Conservation (phyloP, 2,329 filamentous ascomycete species). For the Aspergillus ochraceus region DNA sequence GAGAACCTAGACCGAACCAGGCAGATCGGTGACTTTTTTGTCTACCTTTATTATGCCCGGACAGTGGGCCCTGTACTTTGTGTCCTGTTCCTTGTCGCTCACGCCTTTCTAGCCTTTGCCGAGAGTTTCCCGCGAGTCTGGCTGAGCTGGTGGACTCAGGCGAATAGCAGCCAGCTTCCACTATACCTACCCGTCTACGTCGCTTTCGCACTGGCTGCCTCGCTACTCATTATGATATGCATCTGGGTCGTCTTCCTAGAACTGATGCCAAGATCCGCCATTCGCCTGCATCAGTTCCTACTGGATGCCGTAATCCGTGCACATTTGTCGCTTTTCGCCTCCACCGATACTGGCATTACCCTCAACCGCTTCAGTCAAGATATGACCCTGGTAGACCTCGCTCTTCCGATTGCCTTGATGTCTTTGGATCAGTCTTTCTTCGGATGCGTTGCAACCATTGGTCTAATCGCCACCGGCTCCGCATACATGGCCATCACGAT, state of each 20-base stretch:
- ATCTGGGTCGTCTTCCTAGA: slow-evolving; percentile 4
- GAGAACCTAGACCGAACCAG: not conserved
- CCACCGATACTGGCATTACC: slow-evolving; percentile 10
- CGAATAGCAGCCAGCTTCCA: not conserved
- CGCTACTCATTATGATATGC: not conserved
- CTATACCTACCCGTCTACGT: slow-evolving; percentile 1
- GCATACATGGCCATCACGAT: slow-evolving; percentile 35
- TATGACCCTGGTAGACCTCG: slow-evolving; percentile 22
- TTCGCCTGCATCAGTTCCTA: slow-evolving; percentile 7
- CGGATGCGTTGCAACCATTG: not conserved
- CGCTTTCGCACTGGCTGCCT: not conserved
- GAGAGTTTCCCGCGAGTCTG: slow-evolving; percentile 2
- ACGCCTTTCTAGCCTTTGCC: too few relatives aligned
- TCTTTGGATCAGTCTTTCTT: not conserved
- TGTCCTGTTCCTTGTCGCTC: not conserved
- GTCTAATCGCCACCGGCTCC: slow-evolving; percentile 35
- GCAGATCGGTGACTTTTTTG: slow-evolving; percentile 1
- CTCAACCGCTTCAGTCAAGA: slow-evolving; percentile 30
- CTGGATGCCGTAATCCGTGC: slow-evolving; percentile 12
- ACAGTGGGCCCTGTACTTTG: not conserved
- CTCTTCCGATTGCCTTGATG: slow-evolving; percentile 17
- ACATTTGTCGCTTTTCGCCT: slow-evolving; percentile 16
- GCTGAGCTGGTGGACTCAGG: slow-evolving; percentile 33
- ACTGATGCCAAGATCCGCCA: slow-evolving; percentile 6
- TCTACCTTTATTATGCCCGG: not conserved